Conservation (phyloP, 257 asterid genomes). For the Jasminum sambac region DNA sequence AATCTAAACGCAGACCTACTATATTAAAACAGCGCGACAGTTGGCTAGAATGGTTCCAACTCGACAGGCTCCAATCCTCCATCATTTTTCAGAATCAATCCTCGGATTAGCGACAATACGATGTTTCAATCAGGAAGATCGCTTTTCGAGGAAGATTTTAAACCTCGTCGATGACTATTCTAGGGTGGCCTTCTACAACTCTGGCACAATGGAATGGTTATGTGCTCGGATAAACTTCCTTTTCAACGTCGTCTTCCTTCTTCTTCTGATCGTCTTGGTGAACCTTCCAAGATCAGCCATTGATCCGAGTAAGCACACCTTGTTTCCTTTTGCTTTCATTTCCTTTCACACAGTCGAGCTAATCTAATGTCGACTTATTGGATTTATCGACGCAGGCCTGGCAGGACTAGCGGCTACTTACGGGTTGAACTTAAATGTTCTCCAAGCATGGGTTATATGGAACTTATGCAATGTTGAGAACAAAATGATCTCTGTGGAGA, state of each 20-base stretch:
- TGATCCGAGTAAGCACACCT: conserved; percentile 69
- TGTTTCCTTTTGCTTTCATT: not conserved
- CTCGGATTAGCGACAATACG: conserved; percentile 69
- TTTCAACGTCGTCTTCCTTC: conserved; percentile 78
- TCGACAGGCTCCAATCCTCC: conserved; percentile 77
- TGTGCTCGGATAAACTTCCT: conserved; percentile 78
- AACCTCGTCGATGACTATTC: conserved; percentile 66
- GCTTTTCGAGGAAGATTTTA: conserved; percentile 48
- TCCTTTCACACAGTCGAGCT: not conserved
- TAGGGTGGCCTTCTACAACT: conserved; percentile 66
- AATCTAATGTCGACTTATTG: not conserved
- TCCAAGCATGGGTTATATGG: conserved; percentile 93
- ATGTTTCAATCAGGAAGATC: conserved; percentile 65
- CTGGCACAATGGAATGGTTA: conserved; percentile 89
- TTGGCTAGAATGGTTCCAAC: conserved; percentile 79
- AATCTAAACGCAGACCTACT: conserved; percentile 53
- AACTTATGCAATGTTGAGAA: conserved; percentile 85
- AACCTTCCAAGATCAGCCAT: conserved; percentile 68
- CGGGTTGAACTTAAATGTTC: conserved; percentile 71
- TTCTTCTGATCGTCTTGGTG: conserved; percentile 69
- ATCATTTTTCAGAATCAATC: conserved; percentile 78
- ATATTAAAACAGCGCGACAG: conserved; percentile 71
- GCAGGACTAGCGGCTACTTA: conserved; percentile 89
- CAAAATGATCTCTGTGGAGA: conserved; percentile 81
- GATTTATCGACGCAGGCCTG: conserved; percentile 66